Evolutionary conservation across 2,329 filamentous ascomycete species (phyloP), one percentile per base, ranked within the genome.

Genomic region (Pseudopyricularia javanii): DNA sequence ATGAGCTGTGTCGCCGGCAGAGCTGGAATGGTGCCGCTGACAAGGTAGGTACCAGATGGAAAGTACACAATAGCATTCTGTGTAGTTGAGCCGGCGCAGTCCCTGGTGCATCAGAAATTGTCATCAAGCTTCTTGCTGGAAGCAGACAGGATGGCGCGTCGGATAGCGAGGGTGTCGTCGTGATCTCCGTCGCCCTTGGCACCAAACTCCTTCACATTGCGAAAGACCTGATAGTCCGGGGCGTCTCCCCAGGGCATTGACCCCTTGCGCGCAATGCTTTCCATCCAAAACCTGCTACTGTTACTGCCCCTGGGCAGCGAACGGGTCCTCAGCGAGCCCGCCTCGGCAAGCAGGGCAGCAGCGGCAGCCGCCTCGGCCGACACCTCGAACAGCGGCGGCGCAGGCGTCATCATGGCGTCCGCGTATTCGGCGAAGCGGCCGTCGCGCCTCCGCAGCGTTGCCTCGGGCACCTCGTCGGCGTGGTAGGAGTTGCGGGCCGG

Each of bases 231-330:
- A 8, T 47, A 33, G 8, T 34, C 22, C 11, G 56, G 48, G 40
- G 61, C 53, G 20, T 60, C 49, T 14, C 59, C 61, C 60, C 60
- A 63, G 2, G 61, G 59, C 1, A 56, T 53, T 4, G 50, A 52
- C 5, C 33, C 33, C 17, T 35, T 34, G 17, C 50, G 50, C 11
- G 37, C 26, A 33, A 52, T 52, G 12, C 22, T 24, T 17, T 47
- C 50, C 50, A 52, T 52, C 50, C 50, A 52, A 22, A 52, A 52
- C n/a, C n/a, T 12, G 28, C 17, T 12, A 14, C 35, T 34, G 22
- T 15, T 8, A 3, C 12, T 24, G 32, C 33, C 33, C 32, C 37
- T 37, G 7, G 48, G 9, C 9, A 26, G 20, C 20, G 48, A 50
- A 5, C 24, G 17, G 7, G 37, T 17, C 17, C 20, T 17, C 14